A percentile compares a stretch with the other conserved stretches of the same genome.
Evolutionary conservation across 345 rosid genomes (phyloP).

Genomic region (Euphorbia peplus): DNA sequence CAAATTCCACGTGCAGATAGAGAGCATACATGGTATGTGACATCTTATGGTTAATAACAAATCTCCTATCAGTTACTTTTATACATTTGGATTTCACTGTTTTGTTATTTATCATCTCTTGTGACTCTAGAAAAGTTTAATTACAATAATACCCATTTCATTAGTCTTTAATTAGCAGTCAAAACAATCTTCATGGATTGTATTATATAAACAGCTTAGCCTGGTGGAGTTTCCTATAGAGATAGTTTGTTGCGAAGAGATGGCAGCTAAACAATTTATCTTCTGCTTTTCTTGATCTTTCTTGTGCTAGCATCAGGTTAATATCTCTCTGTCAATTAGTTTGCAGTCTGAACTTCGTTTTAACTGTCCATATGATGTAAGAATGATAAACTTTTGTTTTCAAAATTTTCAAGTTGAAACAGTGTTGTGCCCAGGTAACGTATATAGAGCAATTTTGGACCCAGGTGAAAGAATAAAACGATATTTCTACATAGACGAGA

Average conservation of each 20-base stretch:
- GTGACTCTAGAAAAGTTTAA: background rate
- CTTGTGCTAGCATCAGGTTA: slow-evolving; percentile 10
- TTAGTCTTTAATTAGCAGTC: background rate
- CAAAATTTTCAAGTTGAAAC: too few species aligned
- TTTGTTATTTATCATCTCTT: background rate
- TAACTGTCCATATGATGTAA: background rate
- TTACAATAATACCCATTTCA: background rate
- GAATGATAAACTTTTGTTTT: too few species aligned
- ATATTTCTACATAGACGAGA: too few species aligned
- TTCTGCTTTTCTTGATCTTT: slow-evolving; percentile 13
- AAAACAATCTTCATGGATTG: background rate
- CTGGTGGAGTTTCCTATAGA: slow-evolving; percentile 1
- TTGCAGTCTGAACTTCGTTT: background rate
- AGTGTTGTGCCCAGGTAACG: too few species aligned
- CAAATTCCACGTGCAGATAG: background rate
- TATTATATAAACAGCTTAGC: slow-evolving; percentile 2
- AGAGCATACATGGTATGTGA: background rate
- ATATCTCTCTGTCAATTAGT: background rate
- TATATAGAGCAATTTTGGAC: too few species aligned
- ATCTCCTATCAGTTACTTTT: background rate
- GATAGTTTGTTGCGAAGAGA: background rate
- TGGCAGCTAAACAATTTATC: slow-evolving; percentile 10
- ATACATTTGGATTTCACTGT: background rate
- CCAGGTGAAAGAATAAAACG: too few species aligned
- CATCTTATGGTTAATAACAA: background rate